A percentile compares a stretch with the other conserved stretches of the same genome.
Conservation (phyloP, 192 early-diverging fungal species). For the Allomyces macrogynus region DNA sequence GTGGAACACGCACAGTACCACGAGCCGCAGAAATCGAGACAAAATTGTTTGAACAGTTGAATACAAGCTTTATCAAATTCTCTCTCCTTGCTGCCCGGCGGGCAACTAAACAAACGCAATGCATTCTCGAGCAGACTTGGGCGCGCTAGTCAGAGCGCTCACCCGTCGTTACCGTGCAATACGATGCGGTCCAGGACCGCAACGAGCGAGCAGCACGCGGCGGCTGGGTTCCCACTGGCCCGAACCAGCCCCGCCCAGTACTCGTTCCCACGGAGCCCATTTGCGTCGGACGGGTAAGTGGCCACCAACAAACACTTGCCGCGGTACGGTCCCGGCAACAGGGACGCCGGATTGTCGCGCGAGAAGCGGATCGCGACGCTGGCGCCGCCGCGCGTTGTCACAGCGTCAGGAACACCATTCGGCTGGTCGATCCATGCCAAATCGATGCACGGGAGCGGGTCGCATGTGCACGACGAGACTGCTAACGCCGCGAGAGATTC, state of each 20-base stretch:
- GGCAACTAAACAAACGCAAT: too few species aligned
- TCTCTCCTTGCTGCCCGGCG: too few species aligned
- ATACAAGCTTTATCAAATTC: too few species aligned
- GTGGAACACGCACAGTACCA: too few species aligned
- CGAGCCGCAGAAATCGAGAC: too few species aligned
- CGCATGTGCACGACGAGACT: neutral
- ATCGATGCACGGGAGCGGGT: neutral
- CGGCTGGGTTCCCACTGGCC: slow-evolving; percentile 18
- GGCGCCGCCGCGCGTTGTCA: neutral
- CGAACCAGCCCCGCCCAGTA: slow-evolving; percentile 14
- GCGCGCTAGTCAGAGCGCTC: too few species aligned
- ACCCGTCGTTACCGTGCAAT: too few species aligned
- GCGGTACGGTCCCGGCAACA: neutral
- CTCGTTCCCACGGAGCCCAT: slow-evolving; percentile 18
- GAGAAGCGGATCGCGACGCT: neutral
- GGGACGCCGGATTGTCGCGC: neutral
- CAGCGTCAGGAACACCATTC: neutral
- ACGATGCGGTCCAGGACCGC: neutral
- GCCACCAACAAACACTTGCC: neutral
- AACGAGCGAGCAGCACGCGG: slow-evolving; percentile 16
- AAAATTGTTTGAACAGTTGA: too few species aligned
- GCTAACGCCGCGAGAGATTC: too few species aligned
- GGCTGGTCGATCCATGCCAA: neutral
- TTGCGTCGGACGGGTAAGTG: too few species aligned
- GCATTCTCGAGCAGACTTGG: too few species aligned